Base-by-base conservation (phyloP, 306 rosid genomes). In the Vigna mungo region DNA sequence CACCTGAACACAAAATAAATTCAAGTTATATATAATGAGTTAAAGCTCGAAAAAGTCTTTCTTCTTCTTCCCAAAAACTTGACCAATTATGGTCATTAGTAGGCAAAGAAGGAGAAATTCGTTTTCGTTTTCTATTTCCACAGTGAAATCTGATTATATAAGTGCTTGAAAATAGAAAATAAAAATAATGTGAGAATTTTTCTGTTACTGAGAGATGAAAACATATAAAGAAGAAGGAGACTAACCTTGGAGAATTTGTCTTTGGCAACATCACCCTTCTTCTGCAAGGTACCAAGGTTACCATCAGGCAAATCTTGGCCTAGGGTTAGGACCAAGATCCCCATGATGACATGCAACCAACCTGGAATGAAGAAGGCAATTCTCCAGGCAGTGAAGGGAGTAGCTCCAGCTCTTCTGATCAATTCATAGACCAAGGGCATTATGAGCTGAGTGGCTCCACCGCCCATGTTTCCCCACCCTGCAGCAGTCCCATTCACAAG, bases 391-490 rank as follows among this genome's bases (percentile, higher is more conserved):
- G 95, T 91, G 63, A 87, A 90, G 30, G 91, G 91, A 41, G 97
- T 84, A 5, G 96, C 76, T 8, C 97, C 96, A 2, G 71, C 82
- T 52, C 71, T 85, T 4, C 68, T 36, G 7, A 92, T 88, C 23
- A 90, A 9, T 0, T 90, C 97, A 73, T 80, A 94, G 0, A 90
- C 81, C 81, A 92, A 17, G 0, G 98, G 98, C 98, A 94, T 94
- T 30, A 94, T 46, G 47, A 94, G 89, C 58, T 94, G 98, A 55
- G 98, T 92, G 9, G 95, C 98, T 4, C 98, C 96, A 36, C 98
- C 96, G 0, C 98, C 97, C 98, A 92, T 90, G 75, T 94, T 94
- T 0, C 98, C 98, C 98, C 98, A 94, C 16, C 98, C 98, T 0
- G 95, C 97, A 0, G 96, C 93, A 0, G 97, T 92, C 16, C 98